A percentile compares a stretch with the other conserved stretches of the same genome.
Evolutionary conservation across 2,329 filamentous ascomycete species (phyloP).

Genomic region (Alternaria sp.): DNA sequence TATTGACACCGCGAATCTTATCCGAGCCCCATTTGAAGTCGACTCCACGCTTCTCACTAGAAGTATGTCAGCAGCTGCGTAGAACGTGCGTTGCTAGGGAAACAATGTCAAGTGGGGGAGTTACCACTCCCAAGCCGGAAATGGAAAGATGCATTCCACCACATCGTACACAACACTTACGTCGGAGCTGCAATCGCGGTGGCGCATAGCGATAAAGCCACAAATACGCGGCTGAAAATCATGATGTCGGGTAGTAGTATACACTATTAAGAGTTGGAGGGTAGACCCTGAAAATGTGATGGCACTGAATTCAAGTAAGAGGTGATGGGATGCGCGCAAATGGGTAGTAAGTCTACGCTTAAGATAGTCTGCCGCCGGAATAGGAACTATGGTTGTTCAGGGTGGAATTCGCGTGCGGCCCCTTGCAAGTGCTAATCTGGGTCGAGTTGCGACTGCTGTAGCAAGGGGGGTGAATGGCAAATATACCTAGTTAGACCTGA

Average conservation of each 20-base stretch:
- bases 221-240: conserved; percentile 36
- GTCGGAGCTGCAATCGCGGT: conserved; percentile 39
- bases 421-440: conserved; percentile 20
- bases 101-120: not conserved
- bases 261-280: conserved; percentile 17
- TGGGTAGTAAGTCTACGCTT: conserved; percentile 16
- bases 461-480: conserved; percentile 7
- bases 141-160: conserved; percentile 12
- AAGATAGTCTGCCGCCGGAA: conserved; percentile 3
- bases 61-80: conserved; percentile 23
- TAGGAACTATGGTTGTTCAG: conserved; percentile 12
- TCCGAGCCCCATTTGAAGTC: conserved; percentile 60
- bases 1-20: conserved; percentile 61
- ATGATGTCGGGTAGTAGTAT: conserved; percentile 31
- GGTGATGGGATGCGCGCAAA: conserved; percentile 15
- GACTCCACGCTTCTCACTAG: conserved; percentile 47
- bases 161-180: conserved; percentile 35
- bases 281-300: conserved; percentile 17
- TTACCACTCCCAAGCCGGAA: not conserved
- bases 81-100: not conserved
- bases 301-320: conserved; percentile 20
- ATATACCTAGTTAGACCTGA: conserved; percentile 19
- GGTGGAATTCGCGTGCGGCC: not conserved
- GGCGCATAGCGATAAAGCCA: conserved; percentile 35
- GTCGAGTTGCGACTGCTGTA: conserved; percentile 10